Base-by-base conservation (phyloP, 495 filamentous ascomycete genomes). In the Aspergillus sparsus region DNA sequence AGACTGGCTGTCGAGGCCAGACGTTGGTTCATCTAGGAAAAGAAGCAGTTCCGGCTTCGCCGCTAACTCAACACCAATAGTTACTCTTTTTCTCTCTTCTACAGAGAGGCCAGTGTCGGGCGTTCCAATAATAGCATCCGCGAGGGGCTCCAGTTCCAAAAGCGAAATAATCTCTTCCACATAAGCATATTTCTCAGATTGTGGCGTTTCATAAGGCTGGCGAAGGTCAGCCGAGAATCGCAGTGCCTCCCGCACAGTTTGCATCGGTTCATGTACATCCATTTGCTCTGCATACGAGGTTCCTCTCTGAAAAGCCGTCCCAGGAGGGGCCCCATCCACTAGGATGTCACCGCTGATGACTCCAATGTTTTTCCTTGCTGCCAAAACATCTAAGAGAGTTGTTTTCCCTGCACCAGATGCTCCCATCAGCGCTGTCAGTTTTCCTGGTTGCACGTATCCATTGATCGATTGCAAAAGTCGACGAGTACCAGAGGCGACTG, bases 381-480 rank as follows among this genome's bases (percentile, higher is more conserved):
- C 91, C 6, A 95, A 73, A 1, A 92, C 89, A 68, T 95, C 90
- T 27, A 95, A 69, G 3, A 94, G 71, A 0, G 91, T 94, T 0
- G 91, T 95, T 68, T 95, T 95, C 6, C 91, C 91, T 11, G 91
- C 91, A n/a, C 91, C 91, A 2, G 87, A 91, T 10, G 87, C 88
- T 7, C 91, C 91, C 90, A 93, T 92, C 11, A 94, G 73, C 11
- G 90, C 91, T 2, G 89, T 93, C 8, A 95, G 76, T 64, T 88
- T 78, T 0, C 91, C 90, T 3, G 91, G 90, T 59, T 88, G 83
- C 53, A 93, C 89, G 59, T 87, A 94, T 5, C 91, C 91, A 62
- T 83, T 89, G 7, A 93, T 82, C 45, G 85, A 78, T 60, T 91
- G 84, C 12, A 93, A 79, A 9, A 93, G 80, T 2, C 81, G 83